Base-by-base conservation (phyloP, 768 basidiomycete genomes). In the Tylopilus felleus region DNA sequence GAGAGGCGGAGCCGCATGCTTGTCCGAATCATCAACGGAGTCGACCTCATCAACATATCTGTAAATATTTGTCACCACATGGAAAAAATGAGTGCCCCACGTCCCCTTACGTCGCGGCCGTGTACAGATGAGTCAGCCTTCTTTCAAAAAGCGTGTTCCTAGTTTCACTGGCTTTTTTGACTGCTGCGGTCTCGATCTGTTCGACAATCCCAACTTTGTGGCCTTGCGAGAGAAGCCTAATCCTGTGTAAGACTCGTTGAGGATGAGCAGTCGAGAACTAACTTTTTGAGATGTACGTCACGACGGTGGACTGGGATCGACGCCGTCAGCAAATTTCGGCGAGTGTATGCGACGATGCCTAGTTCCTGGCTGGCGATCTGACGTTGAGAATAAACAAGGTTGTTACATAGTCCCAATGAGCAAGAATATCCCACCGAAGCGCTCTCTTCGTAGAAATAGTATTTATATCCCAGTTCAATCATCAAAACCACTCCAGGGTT, bases 11-110 rank as follows among this genome's bases (percentile, higher is more conserved):
- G 86, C 78, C 3, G 75, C 65, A 62, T 71, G 81, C 67, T 70
- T 72, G 65, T 85, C 83, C 16, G 72, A 53, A 47, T 84, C 81
- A 57, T 91, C 88, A 10, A 77, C 75, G 13, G 87, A 87, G 47
- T 80, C 81, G n/a, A 91, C 61, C 29, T 79, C 81, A 56, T 98
- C 95, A 2, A 98, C 86, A 63, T 85, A 96, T 35, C 93, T 97
- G 63, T 5, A 9, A 49, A 21, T 46, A 12, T 51, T 49, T 50
- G 60, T 64, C 48, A 60, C 22, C 16, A 50, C 50, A 22, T 45
- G 7, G 10, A 28, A 41, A 40, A 22, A 28, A 41, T 33, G 33
- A 29, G 29, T 13, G 19, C 7, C 19, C 31, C 7, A 45, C 35
- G 31, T 56, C 44, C 28, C 27, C 90, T 60, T 67, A 93, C 91